A percentile compares a stretch with the other conserved stretches of the same genome.
phyloP scores from a whole-genome alignment of 371 early-diverging fungal genomes.

The Mycotypha africana region DNA sequence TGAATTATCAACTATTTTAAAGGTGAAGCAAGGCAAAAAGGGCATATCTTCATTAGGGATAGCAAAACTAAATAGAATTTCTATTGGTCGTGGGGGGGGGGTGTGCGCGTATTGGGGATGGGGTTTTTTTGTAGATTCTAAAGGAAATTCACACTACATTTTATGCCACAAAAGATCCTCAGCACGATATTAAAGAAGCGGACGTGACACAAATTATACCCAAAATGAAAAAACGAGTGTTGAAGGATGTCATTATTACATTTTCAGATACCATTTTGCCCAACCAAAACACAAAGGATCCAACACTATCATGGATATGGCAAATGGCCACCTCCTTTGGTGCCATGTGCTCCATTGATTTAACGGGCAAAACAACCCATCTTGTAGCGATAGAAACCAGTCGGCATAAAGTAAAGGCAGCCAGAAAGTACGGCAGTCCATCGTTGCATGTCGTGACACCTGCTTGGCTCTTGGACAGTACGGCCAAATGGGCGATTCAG shows the following conservation, averaged over 20 bases:
- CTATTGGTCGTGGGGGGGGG: no score
- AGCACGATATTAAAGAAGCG: slow-evolving; percentile 18
- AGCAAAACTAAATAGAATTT: no score
- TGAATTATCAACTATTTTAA: slow-evolving; percentile 45
- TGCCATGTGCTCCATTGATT: slow-evolving; percentile 53
- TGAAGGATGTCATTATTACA: slow-evolving; percentile 41
- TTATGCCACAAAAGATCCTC: slow-evolving; percentile 27
- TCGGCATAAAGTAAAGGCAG: slow-evolving; percentile 56
- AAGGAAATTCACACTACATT: slow-evolving; percentile 47
- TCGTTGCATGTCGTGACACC: slow-evolving; percentile 47
- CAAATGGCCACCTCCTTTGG: slow-evolving; percentile 66
- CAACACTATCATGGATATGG: slow-evolving; percentile 63
- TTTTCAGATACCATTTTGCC: slow-evolving; percentile 33
- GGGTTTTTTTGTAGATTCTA: slow-evolving; percentile 52
- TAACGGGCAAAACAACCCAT: slow-evolving; percentile 66
- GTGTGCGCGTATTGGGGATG: no score
- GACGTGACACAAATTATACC: slow-evolving; percentile 51
- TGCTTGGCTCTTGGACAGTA: slow-evolving; percentile 61
- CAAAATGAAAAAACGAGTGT: slow-evolving; percentile 39
- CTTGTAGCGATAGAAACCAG: slow-evolving; percentile 66
- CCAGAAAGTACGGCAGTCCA: slow-evolving; percentile 27
- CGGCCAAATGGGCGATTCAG: slow-evolving; percentile 51
- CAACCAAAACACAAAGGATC: slow-evolving; percentile 20
- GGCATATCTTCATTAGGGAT: no score
- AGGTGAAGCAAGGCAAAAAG: slow-evolving; percentile 20